phyloP scores from a whole-genome alignment of 2,329 filamentous ascomycete species.

The Sphaceloma murrayae region DNA sequence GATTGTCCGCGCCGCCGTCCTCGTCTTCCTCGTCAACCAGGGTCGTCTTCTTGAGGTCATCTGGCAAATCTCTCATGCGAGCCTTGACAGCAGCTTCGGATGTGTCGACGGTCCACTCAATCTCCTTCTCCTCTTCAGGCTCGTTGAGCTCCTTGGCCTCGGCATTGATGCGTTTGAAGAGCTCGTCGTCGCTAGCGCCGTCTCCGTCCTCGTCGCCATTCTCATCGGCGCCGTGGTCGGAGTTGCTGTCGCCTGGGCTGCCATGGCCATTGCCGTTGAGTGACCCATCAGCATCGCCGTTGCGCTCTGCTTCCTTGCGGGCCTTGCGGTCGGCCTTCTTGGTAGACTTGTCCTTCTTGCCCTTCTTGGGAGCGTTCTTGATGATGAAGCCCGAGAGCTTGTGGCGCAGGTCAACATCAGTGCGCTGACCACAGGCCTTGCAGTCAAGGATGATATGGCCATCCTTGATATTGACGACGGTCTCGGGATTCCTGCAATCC shows the following conservation, averaged over 20 bases:
- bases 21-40: conserved; percentile 69
- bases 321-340: conserved; percentile 82
- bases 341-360: conserved; percentile 93
- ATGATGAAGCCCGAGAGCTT: conserved; percentile 97
- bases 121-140: conserved; percentile 62
- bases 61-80: conserved; percentile 84
- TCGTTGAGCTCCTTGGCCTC: conserved; percentile 64
- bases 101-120: conserved; percentile 94
- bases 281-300: conserved; percentile 42
- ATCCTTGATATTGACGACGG: conserved; percentile 90
- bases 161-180: conserved; percentile 63
- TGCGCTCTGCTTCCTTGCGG: conserved; percentile 58
- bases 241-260: conserved; percentile 58
- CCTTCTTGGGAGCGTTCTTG: conserved; percentile 88
- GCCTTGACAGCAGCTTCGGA: conserved; percentile 92
- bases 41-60: conserved; percentile 77
- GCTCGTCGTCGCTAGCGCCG: conserved; percentile 81
- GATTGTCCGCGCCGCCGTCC: conserved; percentile 55
- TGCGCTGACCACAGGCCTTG: conserved; percentile 94
- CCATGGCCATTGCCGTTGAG: conserved; percentile 49
- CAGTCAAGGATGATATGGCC: conserved; percentile 87
- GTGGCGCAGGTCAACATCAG: conserved; percentile 80
- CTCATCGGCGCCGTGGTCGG: conserved; percentile 54
- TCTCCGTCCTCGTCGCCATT: conserved; percentile 58
- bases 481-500: conserved; percentile 99